Evolutionary conservation across 2,329 filamentous ascomycete genomes (phyloP).

Genomic region (Sporothrix dimorphospora): DNA sequence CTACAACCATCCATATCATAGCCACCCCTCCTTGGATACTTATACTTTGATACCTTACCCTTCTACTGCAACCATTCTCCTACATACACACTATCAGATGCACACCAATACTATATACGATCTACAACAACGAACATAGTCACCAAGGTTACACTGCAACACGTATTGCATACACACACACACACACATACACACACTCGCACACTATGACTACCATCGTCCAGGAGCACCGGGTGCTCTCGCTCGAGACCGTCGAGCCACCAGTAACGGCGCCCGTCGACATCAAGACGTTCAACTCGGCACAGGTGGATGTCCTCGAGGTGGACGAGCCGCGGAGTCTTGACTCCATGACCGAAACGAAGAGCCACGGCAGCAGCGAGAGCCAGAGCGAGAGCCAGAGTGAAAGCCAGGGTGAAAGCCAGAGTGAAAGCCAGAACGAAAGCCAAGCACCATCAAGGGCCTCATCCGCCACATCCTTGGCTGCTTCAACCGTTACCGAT

Average conservation of each 20-base stretch:
- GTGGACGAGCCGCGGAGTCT: neutral
- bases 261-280: neutral
- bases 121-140: neutral
- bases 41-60: neutral
- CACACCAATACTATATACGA: neutral
- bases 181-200: neutral
- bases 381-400: neutral
- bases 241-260: neutral
- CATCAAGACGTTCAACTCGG: neutral
- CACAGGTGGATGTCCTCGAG: neutral
- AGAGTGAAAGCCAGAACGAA: neutral
- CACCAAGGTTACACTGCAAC: neutral
- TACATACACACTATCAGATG: no score
- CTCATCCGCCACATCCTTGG: neutral
- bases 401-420: neutral
- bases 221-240: constrained; percentile 18
- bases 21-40: neutral
- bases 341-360: neutral
- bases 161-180: neutral
- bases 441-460: constrained; percentile 13
- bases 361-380: neutral
- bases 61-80: neutral
- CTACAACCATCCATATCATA: neutral
- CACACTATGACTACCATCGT: constrained; percentile 19
- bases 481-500: neutral